A percentile compares a stretch with the other conserved stretches of the same genome.
Conservation (phyloP, 2,329 filamentous ascomycete genomes). For the Sphaceloma murrayae region DNA sequence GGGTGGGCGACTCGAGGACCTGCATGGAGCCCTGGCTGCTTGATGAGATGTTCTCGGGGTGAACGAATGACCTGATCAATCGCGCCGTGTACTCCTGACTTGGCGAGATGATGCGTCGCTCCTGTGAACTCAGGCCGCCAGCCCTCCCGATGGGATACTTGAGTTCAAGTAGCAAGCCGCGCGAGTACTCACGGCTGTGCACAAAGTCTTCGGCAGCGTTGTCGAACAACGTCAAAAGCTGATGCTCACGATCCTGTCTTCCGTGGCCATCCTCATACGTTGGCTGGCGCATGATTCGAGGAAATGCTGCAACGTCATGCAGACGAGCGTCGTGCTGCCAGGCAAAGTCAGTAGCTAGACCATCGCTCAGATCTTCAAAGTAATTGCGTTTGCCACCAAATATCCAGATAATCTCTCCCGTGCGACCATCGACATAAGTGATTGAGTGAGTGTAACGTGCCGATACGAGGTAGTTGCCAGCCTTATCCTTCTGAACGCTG, state of each 20-base stretch:
- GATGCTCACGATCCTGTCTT: constrained; percentile 19
- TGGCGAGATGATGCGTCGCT: neutral
- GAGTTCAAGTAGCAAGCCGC: constrained; percentile 27
- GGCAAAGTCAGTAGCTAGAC: constrained; percentile 29
- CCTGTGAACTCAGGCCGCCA: neutral
- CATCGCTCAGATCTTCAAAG: constrained; percentile 24
- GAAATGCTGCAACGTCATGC: constrained; percentile 37
- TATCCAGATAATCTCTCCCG: constrained; percentile 45
- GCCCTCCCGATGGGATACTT: constrained; percentile 23
- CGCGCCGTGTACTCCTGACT: constrained; percentile 23
- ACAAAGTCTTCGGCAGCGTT: constrained; percentile 37
- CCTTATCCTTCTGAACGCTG: constrained; percentile 43
- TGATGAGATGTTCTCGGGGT: constrained; percentile 22
- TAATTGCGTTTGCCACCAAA: constrained; percentile 30
- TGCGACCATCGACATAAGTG: constrained; percentile 38
- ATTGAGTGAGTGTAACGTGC: constrained; percentile 42
- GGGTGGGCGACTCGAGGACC: constrained; percentile 17
- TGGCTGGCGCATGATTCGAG: constrained; percentile 23
- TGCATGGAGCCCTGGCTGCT: constrained; percentile 24
- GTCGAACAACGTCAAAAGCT: constrained; percentile 33
- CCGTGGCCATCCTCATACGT: constrained; percentile 11
- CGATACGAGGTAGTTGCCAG: constrained; percentile 47
- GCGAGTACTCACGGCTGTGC: constrained; percentile 26
- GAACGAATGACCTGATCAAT: constrained; percentile 25
- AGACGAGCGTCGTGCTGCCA: constrained; percentile 45